phyloP scores from a whole-genome alignment of 169 alveolate genomes.

The Cryptosporidium felis region DNA sequence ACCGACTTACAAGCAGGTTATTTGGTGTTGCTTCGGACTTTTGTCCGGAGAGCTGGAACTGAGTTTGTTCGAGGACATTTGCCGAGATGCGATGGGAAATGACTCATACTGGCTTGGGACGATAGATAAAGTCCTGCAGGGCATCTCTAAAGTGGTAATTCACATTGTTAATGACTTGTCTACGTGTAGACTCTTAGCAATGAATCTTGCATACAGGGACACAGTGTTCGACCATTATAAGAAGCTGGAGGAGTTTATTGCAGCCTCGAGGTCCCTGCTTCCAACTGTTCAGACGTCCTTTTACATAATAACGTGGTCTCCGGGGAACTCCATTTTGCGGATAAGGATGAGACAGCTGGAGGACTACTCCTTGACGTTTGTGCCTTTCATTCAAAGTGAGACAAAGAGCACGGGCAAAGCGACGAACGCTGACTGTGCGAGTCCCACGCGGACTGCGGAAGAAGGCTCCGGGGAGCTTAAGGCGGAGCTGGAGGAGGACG shows the following conservation, averaged over 20 bases:
- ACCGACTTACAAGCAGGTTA: constrained; percentile 61
- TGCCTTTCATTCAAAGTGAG: constrained; percentile 28
- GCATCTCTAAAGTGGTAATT: constrained; percentile 62
- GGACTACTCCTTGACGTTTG: constrained; percentile 44
- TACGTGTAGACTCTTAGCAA: constrained; percentile 60
- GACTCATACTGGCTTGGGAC: constrained; percentile 80
- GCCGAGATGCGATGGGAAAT: constrained; percentile 80
- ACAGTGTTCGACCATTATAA: constrained; percentile 61
- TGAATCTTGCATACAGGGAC: constrained; percentile 65
- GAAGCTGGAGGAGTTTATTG: constrained; percentile 62
- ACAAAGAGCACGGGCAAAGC: too few species aligned
- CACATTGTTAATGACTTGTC: constrained; percentile 66
- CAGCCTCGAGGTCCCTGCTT: constrained; percentile 53
- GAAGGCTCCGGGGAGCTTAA: too few species aligned
- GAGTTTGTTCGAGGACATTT: constrained; percentile 78
- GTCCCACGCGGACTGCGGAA: too few species aligned
- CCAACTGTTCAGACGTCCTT: constrained; percentile 64
- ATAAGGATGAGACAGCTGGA: constrained; percentile 67
- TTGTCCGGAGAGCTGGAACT: constrained; percentile 60
- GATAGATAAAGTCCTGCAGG: constrained; percentile 77
- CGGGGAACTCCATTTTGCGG: constrained; percentile 11
- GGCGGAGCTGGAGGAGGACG: too few species aligned
- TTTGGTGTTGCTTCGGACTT: constrained; percentile 69
- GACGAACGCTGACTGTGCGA: too few species aligned
- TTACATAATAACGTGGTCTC: constrained; percentile 67